Percentiles rank a stretch among this genome's conserved stretches.
These are phyloP conservation scores for Fusarium dlaminii DNA, from an alignment of 2,329 filamentous ascomycete species.

Conservation along the genomic window DNA sequence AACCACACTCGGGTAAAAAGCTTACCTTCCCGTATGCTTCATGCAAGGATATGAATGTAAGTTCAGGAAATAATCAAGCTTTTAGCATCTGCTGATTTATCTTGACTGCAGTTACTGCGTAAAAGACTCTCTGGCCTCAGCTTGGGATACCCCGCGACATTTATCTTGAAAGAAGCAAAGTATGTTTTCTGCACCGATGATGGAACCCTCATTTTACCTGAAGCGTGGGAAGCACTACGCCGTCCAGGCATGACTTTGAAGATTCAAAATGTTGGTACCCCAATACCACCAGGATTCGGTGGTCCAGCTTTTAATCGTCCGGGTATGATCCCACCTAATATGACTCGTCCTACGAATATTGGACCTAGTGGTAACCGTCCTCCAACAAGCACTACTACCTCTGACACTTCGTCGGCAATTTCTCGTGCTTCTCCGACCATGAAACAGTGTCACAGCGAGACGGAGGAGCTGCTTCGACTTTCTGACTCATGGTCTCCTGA, in stretches of 20 bases:
- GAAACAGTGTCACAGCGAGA: not conserved
- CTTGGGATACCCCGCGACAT: too few species aligned
- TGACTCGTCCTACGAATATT: not conserved
- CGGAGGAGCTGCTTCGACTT: not conserved
- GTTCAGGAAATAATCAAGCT: accelerated
- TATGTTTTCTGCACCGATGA: not conserved
- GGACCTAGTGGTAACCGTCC: not conserved
- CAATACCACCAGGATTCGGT: not conserved
- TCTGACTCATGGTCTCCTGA: not conserved
- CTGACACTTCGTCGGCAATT: not conserved
- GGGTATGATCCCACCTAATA: not conserved
- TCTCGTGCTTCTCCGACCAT: not conserved
- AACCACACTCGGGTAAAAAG: accelerated
- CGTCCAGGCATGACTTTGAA: not conserved
- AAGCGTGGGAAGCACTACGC: not conserved
- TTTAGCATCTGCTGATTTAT: not conserved
- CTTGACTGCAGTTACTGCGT: accelerated
- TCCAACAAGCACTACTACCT: not conserved
- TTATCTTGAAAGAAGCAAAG: accelerated
- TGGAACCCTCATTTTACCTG: accelerated
- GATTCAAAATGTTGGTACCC: accelerated
- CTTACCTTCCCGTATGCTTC: not conserved
- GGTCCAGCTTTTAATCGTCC: not conserved
- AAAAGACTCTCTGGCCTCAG: not conserved
- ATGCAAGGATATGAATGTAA: not conserved